These are phyloP conservation scores for Nicotiana paniculata DNA, from an alignment of 257 asterid genomes.

Conservation along the genomic window DNA sequence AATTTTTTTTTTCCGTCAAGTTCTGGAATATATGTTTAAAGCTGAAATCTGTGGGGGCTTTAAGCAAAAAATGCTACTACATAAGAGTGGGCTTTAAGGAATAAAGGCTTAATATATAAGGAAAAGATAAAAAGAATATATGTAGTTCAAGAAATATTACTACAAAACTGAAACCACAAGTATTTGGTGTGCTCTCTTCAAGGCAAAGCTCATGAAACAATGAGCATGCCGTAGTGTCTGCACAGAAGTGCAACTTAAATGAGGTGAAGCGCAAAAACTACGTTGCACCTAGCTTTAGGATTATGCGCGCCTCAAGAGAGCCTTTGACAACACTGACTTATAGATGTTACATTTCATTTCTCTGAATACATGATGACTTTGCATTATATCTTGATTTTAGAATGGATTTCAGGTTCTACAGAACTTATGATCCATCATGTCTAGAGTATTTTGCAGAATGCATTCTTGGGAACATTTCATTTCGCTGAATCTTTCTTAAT, in stretches of 20 bases:
- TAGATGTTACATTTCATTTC: neutral
- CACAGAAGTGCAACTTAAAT: neutral
- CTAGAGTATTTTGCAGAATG: neutral
- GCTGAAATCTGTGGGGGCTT: neutral
- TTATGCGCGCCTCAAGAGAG: neutral
- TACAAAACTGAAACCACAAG: neutral
- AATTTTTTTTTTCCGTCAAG: neutral
- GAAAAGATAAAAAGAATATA: neutral
- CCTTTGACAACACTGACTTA: neutral
- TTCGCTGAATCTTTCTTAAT: neutral
- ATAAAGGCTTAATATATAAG: neutral
- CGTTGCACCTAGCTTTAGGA: neutral
- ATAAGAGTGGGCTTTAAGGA: neutral
- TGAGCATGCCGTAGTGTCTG: neutral
- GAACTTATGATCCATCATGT: neutral
- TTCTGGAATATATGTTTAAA: neutral
- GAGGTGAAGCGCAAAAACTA: neutral
- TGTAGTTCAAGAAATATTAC: neutral
- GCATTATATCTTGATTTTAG: neutral
- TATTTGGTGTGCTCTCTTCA: neutral
- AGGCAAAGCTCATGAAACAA: neutral
- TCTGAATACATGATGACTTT: neutral
- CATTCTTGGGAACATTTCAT: neutral
- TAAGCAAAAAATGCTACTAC: neutral
- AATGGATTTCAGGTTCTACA: neutral